Percentiles rank a stretch among this genome's conserved stretches.
Conservation (phyloP, 768 basidiomycete genomes). For the Exsudoporus frostii region DNA sequence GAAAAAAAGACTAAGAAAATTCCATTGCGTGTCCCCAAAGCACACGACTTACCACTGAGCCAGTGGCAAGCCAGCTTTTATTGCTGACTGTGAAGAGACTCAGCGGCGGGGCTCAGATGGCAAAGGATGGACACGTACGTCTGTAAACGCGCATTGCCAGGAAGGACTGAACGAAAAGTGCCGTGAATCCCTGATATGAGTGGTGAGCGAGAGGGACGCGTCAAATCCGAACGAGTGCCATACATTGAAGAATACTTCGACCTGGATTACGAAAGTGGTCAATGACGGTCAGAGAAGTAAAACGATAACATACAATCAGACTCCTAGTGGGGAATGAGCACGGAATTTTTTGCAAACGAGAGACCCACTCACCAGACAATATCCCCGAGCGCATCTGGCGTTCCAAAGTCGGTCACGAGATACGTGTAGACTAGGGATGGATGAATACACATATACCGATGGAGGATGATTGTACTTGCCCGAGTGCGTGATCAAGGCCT, state of each 20-base stretch:
- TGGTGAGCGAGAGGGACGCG: not conserved
- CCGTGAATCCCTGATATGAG: constrained; percentile 40
- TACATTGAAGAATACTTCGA: constrained; percentile 55
- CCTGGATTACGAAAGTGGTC: constrained; percentile 26
- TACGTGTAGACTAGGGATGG: constrained; percentile 45
- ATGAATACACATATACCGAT: not conserved
- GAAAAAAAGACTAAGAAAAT: not conserved
- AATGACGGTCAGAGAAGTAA: not conserved
- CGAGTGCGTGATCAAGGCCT: constrained; percentile 54
- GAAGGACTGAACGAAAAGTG: constrained; percentile 57
- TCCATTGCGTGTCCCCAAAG: not conserved
- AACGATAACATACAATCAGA: constrained; percentile 18
- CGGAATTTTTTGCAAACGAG: not conserved
- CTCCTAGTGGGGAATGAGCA: constrained; percentile 20
- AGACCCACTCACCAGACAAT: constrained; percentile 44
- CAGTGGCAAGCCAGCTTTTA: constrained; percentile 41
- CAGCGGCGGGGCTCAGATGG: not conserved
- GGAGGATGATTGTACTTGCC: constrained; percentile 29
- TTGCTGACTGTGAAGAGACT: constrained; percentile 44
- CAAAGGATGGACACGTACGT: constrained; percentile 29
- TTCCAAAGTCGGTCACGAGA: constrained; percentile 40
- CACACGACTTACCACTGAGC: constrained; percentile 29
- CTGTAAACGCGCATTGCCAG: constrained; percentile 52
- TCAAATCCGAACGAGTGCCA: not conserved
- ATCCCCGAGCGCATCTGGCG: constrained; percentile 23